Conservation (phyloP, 148 eudicot species). For the Rhododendron vialii region DNA sequence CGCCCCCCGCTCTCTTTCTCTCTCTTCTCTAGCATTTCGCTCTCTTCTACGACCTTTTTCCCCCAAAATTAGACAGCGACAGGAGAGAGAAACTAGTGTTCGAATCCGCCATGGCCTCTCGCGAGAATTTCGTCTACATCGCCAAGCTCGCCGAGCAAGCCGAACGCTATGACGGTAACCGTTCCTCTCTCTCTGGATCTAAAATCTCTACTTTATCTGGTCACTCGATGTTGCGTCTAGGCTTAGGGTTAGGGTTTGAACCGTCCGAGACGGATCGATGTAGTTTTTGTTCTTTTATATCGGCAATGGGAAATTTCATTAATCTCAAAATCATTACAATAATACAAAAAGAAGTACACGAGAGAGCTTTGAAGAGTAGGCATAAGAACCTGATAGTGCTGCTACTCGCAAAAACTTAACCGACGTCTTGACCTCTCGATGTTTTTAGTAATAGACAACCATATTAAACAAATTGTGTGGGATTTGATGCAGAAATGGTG, state of each 20-base stretch:
- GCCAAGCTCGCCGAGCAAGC: conserved; percentile 35
- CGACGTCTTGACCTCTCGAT: not conserved
- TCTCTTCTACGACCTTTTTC: not conserved
- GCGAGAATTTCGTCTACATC: conserved; percentile 25
- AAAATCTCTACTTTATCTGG: not conserved
- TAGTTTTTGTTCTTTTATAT: not conserved
- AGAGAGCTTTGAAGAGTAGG: not conserved
- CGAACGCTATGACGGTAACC: conserved; percentile 27
- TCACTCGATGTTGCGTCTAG: not conserved
- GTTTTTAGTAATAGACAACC: not conserved
- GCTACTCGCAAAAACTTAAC: not conserved
- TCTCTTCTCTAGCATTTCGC: not conserved
- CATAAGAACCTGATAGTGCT: not conserved
- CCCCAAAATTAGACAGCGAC: not conserved
- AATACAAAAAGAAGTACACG: too few species aligned
- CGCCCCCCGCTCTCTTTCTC: not conserved
- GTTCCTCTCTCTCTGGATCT: conserved; percentile 6
- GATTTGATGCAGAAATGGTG: conserved; percentile 23
- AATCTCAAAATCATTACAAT: not conserved
- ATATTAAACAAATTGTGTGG: not conserved
- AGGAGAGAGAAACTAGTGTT: conserved; percentile 4
- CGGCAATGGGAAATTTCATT: not conserved
- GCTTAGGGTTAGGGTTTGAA: conserved; percentile 1
- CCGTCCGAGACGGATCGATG: not conserved
- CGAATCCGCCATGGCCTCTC: conserved; percentile 22